Evolutionary conservation across 2,329 filamentous ascomycete species (phyloP).

Genomic region (Penicillium palitans): DNA sequence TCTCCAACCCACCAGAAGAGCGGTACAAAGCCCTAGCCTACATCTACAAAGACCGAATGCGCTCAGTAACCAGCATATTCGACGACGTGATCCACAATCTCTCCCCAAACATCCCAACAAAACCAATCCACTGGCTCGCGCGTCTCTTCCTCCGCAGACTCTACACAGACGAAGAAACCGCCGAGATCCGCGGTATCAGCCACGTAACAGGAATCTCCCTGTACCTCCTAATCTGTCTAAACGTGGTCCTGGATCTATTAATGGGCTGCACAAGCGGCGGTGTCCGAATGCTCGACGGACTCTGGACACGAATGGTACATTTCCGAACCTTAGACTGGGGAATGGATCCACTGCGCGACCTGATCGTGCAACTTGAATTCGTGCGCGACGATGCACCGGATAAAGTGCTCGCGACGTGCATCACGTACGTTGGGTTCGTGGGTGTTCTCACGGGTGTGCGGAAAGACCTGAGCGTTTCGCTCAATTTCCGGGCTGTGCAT

Average conservation of each 20-base stretch:
- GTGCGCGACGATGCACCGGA: conserved; percentile 37
- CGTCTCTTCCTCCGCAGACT: conserved; percentile 53
- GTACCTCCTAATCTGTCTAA: conserved; percentile 62
- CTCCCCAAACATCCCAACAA: conserved; percentile 27
- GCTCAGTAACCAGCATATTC: conserved; percentile 51
- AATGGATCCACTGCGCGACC: conserved; percentile 52
- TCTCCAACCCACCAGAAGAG: conserved; percentile 54
- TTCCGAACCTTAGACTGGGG: conserved; percentile 55
- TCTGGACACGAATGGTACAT: conserved; percentile 34
- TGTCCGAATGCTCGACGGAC: conserved; percentile 24
- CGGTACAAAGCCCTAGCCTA: conserved; percentile 54
- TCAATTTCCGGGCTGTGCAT: conserved; percentile 56
- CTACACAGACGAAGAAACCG: conserved; percentile 57
- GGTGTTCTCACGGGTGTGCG: conserved; percentile 53
- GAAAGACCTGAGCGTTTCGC: conserved; percentile 48
- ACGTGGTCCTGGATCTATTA: conserved; percentile 62
- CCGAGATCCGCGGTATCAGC: conserved; percentile 62
- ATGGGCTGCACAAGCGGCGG: conserved; percentile 66
- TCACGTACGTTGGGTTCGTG: conserved; percentile 54
- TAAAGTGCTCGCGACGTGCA: conserved; percentile 46
- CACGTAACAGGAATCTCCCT: conserved; percentile 53
- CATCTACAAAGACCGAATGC: conserved; percentile 48
- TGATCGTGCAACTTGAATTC: conserved; percentile 57
- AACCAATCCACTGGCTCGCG: conserved; percentile 41
- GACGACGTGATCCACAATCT: conserved; percentile 49